phyloP scores from a whole-genome alignment of 176 grass and related monocot species.

The Triticum aestivum region IWGSC_CS_RefSeq_v2.1 NC_057808.1:119721141-119721640 shows the following conservation, averaged over 20 bases:
- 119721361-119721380: slow-evolving; percentile 46
- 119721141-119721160: slow-evolving; percentile 61
- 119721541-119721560: slow-evolving; percentile 94
- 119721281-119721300: slow-evolving; percentile 67
- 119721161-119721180: slow-evolving; percentile 82
- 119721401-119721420: slow-evolving; percentile 81
- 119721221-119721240: slow-evolving; percentile 93
- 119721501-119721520: slow-evolving; percentile 29
- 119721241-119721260: slow-evolving; percentile 84
- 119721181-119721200: slow-evolving; percentile 75
- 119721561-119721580: slow-evolving; percentile 55
- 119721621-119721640: slow-evolving; percentile 37
- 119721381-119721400: slow-evolving; percentile 86
- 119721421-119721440: slow-evolving; percentile 65
- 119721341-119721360: slow-evolving; percentile 74
- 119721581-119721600: slow-evolving; percentile 14
- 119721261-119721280: slow-evolving; percentile 72
- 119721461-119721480: slow-evolving; percentile 53
- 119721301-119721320: slow-evolving; percentile 46
- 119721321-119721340: slow-evolving; percentile 85
- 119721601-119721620: slow-evolving; percentile 48
- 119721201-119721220: slow-evolving; percentile 75
- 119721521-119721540: slow-evolving; percentile 58
- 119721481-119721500: background rate
- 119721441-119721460: slow-evolving; percentile 62